Percentiles rank a stretch among this genome's conserved stretches.
Evolutionary conservation across 192 early-diverging fungal species (phyloP).

Genomic region (Coemansia aciculifera): DNA sequence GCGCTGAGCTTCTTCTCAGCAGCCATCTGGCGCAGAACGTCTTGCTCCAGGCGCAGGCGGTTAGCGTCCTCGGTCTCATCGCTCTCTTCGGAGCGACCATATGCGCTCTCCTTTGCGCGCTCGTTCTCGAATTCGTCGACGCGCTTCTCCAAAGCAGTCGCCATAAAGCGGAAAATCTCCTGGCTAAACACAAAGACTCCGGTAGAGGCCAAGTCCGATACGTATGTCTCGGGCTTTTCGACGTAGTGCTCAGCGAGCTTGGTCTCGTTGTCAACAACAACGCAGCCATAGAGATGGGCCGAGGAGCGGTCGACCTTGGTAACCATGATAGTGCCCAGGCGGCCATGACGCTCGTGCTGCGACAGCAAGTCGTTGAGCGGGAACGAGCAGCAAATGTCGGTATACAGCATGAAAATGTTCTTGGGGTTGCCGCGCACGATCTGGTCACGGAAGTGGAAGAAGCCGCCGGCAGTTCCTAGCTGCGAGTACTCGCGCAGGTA

Average conservation of each 20-base stretch:
- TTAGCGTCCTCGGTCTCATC: slow-evolving; percentile 59
- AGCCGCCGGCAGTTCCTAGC: slow-evolving; percentile 93
- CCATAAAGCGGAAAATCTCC: slow-evolving; percentile 85
- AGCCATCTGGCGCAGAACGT: slow-evolving; percentile 85
- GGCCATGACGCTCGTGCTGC: slow-evolving; percentile 80
- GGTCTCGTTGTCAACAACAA: slow-evolving; percentile 87
- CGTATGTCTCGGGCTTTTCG: slow-evolving; percentile 95
- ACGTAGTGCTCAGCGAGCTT: slow-evolving; percentile 95
- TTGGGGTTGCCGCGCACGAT: slow-evolving; percentile 88
- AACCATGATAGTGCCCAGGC: slow-evolving; percentile 85
- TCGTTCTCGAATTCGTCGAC: slow-evolving; percentile 46
- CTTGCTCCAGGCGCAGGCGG: slow-evolving; percentile 86
- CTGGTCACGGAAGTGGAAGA: slow-evolving; percentile 99
- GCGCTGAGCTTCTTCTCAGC: slow-evolving; percentile 83
- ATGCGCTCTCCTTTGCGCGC: slow-evolving; percentile 59
- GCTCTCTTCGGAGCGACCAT: slow-evolving; percentile 42
- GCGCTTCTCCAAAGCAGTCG: slow-evolving; percentile 72
- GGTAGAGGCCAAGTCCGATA: slow-evolving; percentile 92
- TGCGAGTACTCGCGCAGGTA: slow-evolving; percentile 98
- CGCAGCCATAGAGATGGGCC: slow-evolving; percentile 87
- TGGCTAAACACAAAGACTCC: slow-evolving; percentile 94
- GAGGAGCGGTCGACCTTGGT: slow-evolving; percentile 81
- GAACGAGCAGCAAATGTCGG: slow-evolving; percentile 94
- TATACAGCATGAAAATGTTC: slow-evolving; percentile 94
- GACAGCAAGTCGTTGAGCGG: slow-evolving; percentile 84